phyloP scores from a whole-genome alignment of 148 eudicot genomes.

The Nepenthes gracilis region DNA sequence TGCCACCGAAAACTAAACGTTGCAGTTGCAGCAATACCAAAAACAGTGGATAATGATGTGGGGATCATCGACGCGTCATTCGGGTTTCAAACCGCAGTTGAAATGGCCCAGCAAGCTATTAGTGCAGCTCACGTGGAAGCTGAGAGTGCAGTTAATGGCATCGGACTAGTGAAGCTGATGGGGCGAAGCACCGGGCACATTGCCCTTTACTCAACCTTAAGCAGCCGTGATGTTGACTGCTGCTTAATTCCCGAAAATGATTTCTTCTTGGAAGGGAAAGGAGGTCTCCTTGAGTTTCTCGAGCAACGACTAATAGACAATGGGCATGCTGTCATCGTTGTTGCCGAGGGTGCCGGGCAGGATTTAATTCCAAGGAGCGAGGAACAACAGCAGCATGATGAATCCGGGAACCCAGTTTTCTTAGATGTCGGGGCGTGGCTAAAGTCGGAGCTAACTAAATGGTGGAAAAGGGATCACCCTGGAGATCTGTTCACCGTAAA shows the following conservation, averaged over 20 bases:
- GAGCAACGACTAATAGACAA: constrained; percentile 24
- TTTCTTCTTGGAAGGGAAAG: constrained; percentile 58
- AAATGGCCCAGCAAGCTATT: constrained; percentile 66
- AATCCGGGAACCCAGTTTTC: constrained; percentile 62
- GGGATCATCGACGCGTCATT: constrained; percentile 67
- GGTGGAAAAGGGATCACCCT: constrained; percentile 58
- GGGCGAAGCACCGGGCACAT: constrained; percentile 83
- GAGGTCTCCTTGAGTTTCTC: constrained; percentile 57
- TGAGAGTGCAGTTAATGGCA: constrained; percentile 67
- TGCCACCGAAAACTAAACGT: constrained; percentile 32
- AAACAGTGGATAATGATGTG: constrained; percentile 72
- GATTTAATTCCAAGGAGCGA: constrained; percentile 44
- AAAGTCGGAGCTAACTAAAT: constrained; percentile 53
- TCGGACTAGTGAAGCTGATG: constrained; percentile 76
- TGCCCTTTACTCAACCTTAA: constrained; percentile 57
- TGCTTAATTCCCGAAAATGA: constrained; percentile 60
- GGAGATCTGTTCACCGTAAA: constrained; percentile 52
- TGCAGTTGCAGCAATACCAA: constrained; percentile 50
- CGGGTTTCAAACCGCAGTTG: constrained; percentile 71
- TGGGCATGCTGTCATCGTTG: constrained; percentile 59
- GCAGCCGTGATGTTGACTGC: constrained; percentile 74
- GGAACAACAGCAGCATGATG: constrained; percentile 36
- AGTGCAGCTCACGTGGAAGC: constrained; percentile 65
- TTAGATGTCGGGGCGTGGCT: constrained; percentile 62
- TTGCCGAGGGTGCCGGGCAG: constrained; percentile 79